Evolutionary conservation across 306 rosid species (phyloP).

Genomic region (Dryas alaskensis): DNA sequence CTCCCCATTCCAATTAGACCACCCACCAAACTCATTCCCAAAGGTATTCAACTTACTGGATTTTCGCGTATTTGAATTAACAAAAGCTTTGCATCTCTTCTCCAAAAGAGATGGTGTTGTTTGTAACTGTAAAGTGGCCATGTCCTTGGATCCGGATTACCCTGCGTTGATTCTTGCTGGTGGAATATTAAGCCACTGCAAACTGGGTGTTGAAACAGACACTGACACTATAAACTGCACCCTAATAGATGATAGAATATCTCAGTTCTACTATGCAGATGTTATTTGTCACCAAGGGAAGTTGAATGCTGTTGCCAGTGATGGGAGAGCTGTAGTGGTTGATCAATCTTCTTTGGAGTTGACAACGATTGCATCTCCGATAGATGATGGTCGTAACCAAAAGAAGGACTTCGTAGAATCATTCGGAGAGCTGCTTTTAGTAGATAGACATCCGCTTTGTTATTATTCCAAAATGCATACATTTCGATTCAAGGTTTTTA

Average conservation of each 20-base stretch:
- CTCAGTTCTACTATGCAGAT: not conserved
- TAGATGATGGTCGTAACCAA: not conserved
- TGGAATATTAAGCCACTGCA: not conserved
- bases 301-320: not conserved
- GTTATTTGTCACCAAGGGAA: not conserved
- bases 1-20: not conserved
- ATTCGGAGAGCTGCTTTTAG: constrained; percentile 9
- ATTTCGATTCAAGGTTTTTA: not conserved
- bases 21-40: not conserved
- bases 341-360: not conserved
- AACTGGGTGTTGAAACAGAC: not conserved
- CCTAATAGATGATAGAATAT: no score
- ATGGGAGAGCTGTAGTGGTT: not conserved
- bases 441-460: not conserved
- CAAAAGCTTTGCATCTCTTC: not conserved
- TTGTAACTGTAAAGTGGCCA: constrained; percentile 3
- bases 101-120: not conserved
- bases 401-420: constrained; percentile 36
- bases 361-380: not conserved
- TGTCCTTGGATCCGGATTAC: constrained; percentile 10
- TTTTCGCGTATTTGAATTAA: constrained; percentile 22
- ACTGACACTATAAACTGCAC: no score
- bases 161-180: not conserved
- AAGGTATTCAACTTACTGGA: constrained; percentile 19
- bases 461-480: no score